A percentile compares a stretch with the other conserved stretches of the same genome.
These are phyloP conservation scores for Helichrysum umbraculigerum DNA, from an alignment of 129 eudicot species.

Conservation along the genomic window DNA sequence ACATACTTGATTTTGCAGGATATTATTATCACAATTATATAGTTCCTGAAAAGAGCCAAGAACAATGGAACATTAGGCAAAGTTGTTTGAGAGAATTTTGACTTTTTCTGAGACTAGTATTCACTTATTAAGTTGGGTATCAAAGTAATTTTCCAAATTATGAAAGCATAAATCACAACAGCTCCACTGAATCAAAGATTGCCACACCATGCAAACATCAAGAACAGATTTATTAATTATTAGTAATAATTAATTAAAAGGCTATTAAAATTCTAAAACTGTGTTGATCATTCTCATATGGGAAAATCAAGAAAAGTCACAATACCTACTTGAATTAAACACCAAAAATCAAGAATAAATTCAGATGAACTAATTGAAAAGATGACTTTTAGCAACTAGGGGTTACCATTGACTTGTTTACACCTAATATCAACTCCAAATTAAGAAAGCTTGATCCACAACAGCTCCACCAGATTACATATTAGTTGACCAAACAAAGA, in stretches of 20 bases:
- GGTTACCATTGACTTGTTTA: conserved; percentile 7
- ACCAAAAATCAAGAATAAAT: conserved; percentile 20
- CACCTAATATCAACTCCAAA: conserved; percentile 8
- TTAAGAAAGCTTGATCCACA: conserved; percentile 20
- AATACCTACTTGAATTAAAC: conserved; percentile 3
- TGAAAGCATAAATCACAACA: neutral
- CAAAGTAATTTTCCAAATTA: neutral
- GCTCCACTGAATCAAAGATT: conserved; percentile 12
- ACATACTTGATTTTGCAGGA: conserved; percentile 44
- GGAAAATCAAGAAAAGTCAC: neutral
- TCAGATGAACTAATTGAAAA: neutral
- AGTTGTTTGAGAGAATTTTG: conserved; percentile 6
- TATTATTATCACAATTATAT: conserved; percentile 9
- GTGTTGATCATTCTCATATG: conserved; percentile 10
- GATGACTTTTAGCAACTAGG: conserved; percentile 5
- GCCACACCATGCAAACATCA: conserved; percentile 15
- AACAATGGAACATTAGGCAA: conserved; percentile 3
- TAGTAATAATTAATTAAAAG: neutral
- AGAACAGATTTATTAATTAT: neutral
- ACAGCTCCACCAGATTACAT: conserved; percentile 21
- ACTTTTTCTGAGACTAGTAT: conserved; percentile 7
- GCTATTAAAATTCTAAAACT: neutral
- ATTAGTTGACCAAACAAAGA: conserved; percentile 24
- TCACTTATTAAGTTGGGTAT: conserved; percentile 8
- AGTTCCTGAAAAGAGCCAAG: conserved; percentile 18